Conservation (phyloP, 2,329 filamentous ascomycete genomes). For the Ophidiomyces ophidiicola region DNA sequence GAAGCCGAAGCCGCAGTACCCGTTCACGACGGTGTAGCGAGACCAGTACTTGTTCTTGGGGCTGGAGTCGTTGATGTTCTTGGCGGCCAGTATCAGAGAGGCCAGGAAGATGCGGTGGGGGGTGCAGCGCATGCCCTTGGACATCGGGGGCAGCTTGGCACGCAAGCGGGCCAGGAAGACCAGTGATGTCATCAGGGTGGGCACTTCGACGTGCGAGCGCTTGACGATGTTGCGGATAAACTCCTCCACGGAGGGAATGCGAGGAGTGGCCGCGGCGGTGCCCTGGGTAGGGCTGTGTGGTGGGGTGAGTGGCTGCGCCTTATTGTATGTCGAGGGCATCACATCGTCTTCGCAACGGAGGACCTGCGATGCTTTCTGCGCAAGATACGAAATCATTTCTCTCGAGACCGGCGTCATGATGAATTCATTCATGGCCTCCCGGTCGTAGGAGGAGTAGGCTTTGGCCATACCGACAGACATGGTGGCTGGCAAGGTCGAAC, state of each 20-base stretch:
- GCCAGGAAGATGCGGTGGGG: slow-evolving; percentile 94
- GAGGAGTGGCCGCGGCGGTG: slow-evolving; percentile 24
- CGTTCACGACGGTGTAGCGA: slow-evolving; percentile 68
- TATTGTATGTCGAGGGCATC: slow-evolving; percentile 24
- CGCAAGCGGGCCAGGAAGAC: slow-evolving; percentile 83
- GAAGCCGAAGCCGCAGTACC: slow-evolving; percentile 72
- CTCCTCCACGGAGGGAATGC: slow-evolving; percentile 66
- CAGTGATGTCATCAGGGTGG: slow-evolving; percentile 91
- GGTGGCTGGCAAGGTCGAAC: background rate
- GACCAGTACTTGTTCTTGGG: slow-evolving; percentile 99
- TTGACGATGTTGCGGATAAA: slow-evolving; percentile 89
- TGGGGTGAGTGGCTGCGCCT: slow-evolving; percentile 45
- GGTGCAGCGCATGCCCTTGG: slow-evolving; percentile 91
- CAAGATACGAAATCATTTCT: slow-evolving; percentile 38
- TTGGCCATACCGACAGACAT: slow-evolving; percentile 10
- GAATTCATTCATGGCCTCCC: slow-evolving; percentile 38
- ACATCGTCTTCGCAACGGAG: slow-evolving; percentile 43
- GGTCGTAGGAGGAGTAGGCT: slow-evolving; percentile 23
- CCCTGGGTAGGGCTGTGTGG: slow-evolving; percentile 47
- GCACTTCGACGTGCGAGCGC: slow-evolving; percentile 90
- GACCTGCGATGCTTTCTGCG: slow-evolving; percentile 36
- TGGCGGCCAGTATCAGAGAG: slow-evolving; percentile 56
- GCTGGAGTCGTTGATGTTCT: slow-evolving; percentile 96
- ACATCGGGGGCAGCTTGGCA: slow-evolving; percentile 76
- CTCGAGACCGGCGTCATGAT: slow-evolving; percentile 36